Conservation (phyloP, 192 early-diverging fungal genomes). For the Mortierella hygrophila region DNA sequence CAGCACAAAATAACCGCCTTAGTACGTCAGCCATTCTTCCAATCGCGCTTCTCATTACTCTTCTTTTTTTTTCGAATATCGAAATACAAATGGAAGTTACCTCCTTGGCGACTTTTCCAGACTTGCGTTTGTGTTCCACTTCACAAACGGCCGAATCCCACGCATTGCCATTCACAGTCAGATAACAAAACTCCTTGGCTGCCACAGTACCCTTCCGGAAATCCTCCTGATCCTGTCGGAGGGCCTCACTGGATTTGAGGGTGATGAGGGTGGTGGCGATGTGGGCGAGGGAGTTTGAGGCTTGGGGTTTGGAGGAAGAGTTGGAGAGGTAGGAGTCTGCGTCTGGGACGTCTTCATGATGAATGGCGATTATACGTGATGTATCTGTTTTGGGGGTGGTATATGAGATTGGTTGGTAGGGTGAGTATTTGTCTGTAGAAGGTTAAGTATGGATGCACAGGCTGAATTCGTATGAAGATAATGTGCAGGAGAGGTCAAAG, state of each 20-base stretch:
- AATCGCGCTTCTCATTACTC: too few species aligned
- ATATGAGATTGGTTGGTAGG: not conserved
- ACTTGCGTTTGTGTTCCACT: slow-evolving; percentile 57
- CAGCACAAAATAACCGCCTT: not conserved
- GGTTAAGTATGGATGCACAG: not conserved
- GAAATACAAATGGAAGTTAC: slow-evolving; percentile 7
- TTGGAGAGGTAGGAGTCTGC: slow-evolving; percentile 33
- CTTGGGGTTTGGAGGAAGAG: slow-evolving; percentile 27
- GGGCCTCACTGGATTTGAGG: slow-evolving; percentile 47
- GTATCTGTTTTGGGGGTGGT: not conserved
- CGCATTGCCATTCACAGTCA: slow-evolving; percentile 38
- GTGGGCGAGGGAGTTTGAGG: slow-evolving; percentile 45
- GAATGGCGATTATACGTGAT: slow-evolving; percentile 49
- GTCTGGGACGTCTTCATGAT: slow-evolving; percentile 59
- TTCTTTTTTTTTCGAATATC: not conserved
- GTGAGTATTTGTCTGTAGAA: not conserved
- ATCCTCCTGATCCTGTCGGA: slow-evolving; percentile 41
- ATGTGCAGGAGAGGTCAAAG: not conserved
- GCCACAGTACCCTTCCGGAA: slow-evolving; percentile 5
- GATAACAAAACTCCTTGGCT: slow-evolving; percentile 34
- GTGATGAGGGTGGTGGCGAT: slow-evolving; percentile 52
- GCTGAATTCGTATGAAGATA: not conserved
- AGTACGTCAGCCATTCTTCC: not conserved
- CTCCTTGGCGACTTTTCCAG: slow-evolving; percentile 57
- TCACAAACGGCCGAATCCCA: slow-evolving; percentile 54